Evolutionary conservation across 352 stramenopile species (phyloP).

Genomic region (Porosira glacialis): DNA sequence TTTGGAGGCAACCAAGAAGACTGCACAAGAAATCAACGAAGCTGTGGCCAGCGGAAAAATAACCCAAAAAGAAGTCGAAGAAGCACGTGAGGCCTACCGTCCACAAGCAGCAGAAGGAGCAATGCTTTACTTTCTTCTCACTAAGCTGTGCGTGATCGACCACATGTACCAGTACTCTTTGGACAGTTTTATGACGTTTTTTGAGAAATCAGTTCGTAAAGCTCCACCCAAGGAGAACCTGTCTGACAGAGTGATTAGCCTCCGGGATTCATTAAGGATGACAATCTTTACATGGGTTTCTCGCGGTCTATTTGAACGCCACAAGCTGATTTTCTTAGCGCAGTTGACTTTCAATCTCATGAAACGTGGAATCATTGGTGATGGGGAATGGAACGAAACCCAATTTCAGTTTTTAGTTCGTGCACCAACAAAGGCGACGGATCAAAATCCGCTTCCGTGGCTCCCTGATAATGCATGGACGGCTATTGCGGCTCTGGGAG

Average conservation of each 20-base stretch:
- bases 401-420: slow-evolving; percentile 95
- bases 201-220: slow-evolving; percentile 89
- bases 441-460: slow-evolving; percentile 86
- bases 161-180: slow-evolving; percentile 97
- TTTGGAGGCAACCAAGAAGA: slow-evolving; percentile 92
- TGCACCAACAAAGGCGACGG: slow-evolving; percentile 79
- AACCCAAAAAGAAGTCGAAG: slow-evolving; percentile 90
- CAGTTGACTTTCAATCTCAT: slow-evolving; percentile 97
- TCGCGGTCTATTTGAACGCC: slow-evolving; percentile 89
- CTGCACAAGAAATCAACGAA: slow-evolving; percentile 90
- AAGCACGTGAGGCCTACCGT: slow-evolving; percentile 89
- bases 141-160: slow-evolving; percentile 89
- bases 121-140: slow-evolving; percentile 96
- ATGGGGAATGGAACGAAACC: slow-evolving; percentile 89
- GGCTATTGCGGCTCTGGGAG: slow-evolving; percentile 85
- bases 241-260: slow-evolving; percentile 86
- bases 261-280: slow-evolving; percentile 91
- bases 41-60: slow-evolving; percentile 90
- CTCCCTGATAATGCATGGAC: slow-evolving; percentile 89
- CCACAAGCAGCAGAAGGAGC: slow-evolving; percentile 88
- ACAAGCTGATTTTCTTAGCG: slow-evolving; percentile 95
- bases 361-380: slow-evolving; percentile 89
- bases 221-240: slow-evolving; percentile 85
- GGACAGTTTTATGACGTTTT: slow-evolving; percentile 92
- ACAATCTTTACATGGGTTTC: slow-evolving; percentile 96